Conservation (phyloP, 2,329 filamentous ascomycete genomes). For the Fusarium anguioides region DNA sequence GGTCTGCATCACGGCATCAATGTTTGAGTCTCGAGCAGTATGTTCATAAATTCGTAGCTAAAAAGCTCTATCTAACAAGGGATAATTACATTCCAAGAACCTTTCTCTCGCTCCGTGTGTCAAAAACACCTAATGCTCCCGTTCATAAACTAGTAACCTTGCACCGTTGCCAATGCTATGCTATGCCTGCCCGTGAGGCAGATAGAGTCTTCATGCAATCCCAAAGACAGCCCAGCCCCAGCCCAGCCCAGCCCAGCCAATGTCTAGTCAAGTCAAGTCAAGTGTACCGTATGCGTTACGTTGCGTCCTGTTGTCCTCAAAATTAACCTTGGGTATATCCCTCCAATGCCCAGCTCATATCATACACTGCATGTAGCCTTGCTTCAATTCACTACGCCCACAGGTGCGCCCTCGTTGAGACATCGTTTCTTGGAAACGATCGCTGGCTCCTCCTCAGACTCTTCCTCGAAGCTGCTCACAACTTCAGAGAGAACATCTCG, state of each 20-base stretch:
- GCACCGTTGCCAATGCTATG: conserved; percentile 31
- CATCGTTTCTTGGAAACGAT: conserved; percentile 51
- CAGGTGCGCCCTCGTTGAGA: conserved; percentile 45
- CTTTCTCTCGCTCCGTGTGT: background rate
- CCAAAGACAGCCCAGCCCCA: conserved; percentile 4
- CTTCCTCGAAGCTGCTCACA: conserved; percentile 56
- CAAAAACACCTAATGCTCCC: conserved; percentile 10
- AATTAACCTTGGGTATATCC: conserved; percentile 23
- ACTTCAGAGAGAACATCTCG: conserved; percentile 52
- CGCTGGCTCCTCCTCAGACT: conserved; percentile 48
- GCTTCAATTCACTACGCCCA: conserved; percentile 49
- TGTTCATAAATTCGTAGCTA: conserved; percentile 33
- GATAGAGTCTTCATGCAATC: conserved; percentile 37
- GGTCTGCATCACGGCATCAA: no score
- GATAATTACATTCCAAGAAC: conserved; percentile 22
- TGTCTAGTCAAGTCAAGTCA: conserved; percentile 22
- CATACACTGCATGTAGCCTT: conserved; percentile 5
- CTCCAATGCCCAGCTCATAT: background rate
- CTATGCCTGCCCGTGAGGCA: conserved; percentile 36
- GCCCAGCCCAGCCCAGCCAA: conserved; percentile 10
- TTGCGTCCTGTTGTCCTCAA: conserved; percentile 24
- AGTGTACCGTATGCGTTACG: conserved; percentile 12
- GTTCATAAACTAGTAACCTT: conserved; percentile 13
- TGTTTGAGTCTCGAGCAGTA: no score
- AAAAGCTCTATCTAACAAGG: conserved; percentile 3